Base-by-base conservation (phyloP, 257 asterid species). In the Anisodus acutangulus region DNA sequence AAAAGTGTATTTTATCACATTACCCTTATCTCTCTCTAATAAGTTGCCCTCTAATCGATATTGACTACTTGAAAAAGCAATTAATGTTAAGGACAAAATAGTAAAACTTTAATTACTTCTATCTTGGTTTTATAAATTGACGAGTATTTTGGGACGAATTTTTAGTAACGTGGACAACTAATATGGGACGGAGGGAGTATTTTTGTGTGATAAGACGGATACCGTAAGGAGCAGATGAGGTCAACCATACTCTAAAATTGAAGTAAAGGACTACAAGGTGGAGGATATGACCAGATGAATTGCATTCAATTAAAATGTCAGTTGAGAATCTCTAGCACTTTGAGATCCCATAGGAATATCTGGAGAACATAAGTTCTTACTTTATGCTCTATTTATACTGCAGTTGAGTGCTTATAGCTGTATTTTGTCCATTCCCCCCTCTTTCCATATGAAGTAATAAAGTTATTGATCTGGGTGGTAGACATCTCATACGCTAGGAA, bases 221-320 rank as follows among this genome's bases (percentile, higher is more conserved):
- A 45, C 12, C 58, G 0, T 22, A 6, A 71, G 45, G 60, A 3
- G 10, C 39, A 74, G 19, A 22, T 12, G 7, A 19, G 60, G 80
- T 22, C 80, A 74, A 51, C 11, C 80, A 49, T 37, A 11, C 43
- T 47, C 60, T 49, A 74, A 72, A 41, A 72, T 72, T 47, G 59
- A 72, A 26, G 2, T 10, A 72, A 45, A 45, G 12, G 12, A 59
- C 66, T 59, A 7, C 10, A 59, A 59, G 54, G 17, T 69, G 54
- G 26, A 69, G 53, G 57, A n/a, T 10, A 4, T 8, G 69, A 71
- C 58, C n/a, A 71, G 17, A n/a, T 49, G 5, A 49, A 47, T 17
- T 71, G 22, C 54, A 70, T 41, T 70, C 35, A n/a, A 8, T 70
- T 70, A 70, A 70, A 70, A 41, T 70, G 78, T 41, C 11, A 41